phyloP scores from a whole-genome alignment of 2,329 filamentous ascomycete genomes.

The Hypoxylon sp. region DNA sequence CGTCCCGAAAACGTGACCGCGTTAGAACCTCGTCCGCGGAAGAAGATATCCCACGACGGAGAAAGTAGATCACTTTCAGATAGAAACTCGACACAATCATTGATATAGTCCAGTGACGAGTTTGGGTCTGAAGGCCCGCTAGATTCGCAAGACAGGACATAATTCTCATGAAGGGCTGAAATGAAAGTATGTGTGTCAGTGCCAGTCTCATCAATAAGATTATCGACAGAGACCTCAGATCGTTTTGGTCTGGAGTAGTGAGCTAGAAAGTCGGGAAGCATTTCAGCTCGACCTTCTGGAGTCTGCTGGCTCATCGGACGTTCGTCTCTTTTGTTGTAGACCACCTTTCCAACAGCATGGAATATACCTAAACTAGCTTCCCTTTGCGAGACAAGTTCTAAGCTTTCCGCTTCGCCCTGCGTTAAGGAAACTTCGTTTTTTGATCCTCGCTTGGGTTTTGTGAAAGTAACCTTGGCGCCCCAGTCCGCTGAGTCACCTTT shows the following conservation, averaged over 20 bases:
- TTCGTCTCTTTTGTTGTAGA: constrained; percentile 92
- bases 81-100: constrained; percentile 86
- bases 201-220: constrained; percentile 91
- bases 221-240: constrained; percentile 78
- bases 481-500: constrained; percentile 83
- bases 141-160: constrained; percentile 83
- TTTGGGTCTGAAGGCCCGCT: constrained; percentile 64
- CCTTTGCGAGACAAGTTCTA: constrained; percentile 86
- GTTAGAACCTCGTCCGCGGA: constrained; percentile 70
- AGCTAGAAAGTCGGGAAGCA: constrained; percentile 71
- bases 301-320: constrained; percentile 56
- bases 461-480: constrained; percentile 80
- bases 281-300: constrained; percentile 62
- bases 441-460: constrained; percentile 74
- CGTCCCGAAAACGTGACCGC: constrained; percentile 64
- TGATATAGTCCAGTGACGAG: constrained; percentile 81
- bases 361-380: constrained; percentile 95
- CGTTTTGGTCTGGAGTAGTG: constrained; percentile 71
- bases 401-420: constrained; percentile 81
- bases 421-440: constrained; percentile 75
- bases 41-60: constrained; percentile 78
- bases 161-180: constrained; percentile 94
- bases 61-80: constrained; percentile 91
- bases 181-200: constrained; percentile 94
- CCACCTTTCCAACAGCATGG: constrained; percentile 93